Percentiles rank a stretch among this genome's conserved stretches.
phyloP scores from a whole-genome alignment of 164 flowering plant genomes.

The Annona squamosa region DNA sequence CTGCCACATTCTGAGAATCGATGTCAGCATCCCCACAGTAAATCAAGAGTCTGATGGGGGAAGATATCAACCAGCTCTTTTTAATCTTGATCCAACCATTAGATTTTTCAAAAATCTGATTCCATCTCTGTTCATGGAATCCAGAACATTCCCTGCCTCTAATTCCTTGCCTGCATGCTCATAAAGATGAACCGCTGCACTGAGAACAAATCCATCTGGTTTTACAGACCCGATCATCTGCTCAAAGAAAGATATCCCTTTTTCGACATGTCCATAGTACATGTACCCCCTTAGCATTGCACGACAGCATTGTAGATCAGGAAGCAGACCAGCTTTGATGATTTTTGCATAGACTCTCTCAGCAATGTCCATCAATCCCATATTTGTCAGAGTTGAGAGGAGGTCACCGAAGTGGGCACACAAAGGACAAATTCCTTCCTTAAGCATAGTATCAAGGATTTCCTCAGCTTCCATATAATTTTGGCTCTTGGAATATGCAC shows the following conservation, averaged over 20 bases:
- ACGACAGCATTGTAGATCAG: slow-evolving; percentile 44
- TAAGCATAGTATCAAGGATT: slow-evolving; percentile 40
- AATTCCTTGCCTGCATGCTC: slow-evolving; percentile 34
- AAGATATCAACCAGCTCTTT: background rate
- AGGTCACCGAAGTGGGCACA: slow-evolving; percentile 53
- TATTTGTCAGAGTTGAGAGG: slow-evolving; percentile 38
- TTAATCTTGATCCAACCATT: slow-evolving; percentile 32
- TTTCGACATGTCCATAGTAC: slow-evolving; percentile 51
- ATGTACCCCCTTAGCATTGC: slow-evolving; percentile 66
- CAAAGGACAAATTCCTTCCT: slow-evolving; percentile 38
- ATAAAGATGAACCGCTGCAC: slow-evolving; percentile 71
- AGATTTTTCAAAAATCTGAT: slow-evolving; percentile 41
- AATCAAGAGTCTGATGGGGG: background rate
- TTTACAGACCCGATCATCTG: slow-evolving; percentile 23
- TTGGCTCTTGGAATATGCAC: slow-evolving; percentile 39
- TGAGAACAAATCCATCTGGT: slow-evolving; percentile 56
- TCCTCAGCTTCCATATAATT: slow-evolving; percentile 65
- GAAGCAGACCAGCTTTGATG: slow-evolving; percentile 33
- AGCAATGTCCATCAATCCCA: slow-evolving; percentile 54
- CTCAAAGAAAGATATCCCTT: slow-evolving; percentile 62
- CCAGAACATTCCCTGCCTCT: slow-evolving; percentile 38
- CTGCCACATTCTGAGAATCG: too few species aligned
- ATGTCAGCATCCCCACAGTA: too few species aligned
- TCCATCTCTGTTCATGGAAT: slow-evolving; percentile 46
- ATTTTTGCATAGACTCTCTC: slow-evolving; percentile 45